Evolutionary conservation across 2,329 filamentous ascomycete genomes (phyloP).

Genomic region (Coniella vitis): DNA sequence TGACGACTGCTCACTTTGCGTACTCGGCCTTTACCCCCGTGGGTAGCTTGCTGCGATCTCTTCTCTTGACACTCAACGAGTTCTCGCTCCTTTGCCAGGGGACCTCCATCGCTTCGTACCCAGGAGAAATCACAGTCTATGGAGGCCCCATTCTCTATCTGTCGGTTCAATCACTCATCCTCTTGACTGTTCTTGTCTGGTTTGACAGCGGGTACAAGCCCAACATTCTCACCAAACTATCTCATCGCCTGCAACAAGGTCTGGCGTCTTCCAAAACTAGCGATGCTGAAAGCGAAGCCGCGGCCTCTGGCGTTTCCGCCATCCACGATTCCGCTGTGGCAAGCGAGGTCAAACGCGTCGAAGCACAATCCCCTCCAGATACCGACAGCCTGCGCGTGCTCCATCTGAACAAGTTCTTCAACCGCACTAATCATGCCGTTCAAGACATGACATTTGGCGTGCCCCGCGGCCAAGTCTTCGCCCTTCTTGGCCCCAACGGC

Average conservation of each 20-base stretch:
- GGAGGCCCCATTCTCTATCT: slow-evolving; percentile 83
- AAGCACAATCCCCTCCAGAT: slow-evolving; percentile 35
- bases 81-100: slow-evolving; percentile 74
- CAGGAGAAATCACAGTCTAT: slow-evolving; percentile 65
- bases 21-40: slow-evolving; percentile 70
- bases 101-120: slow-evolving; percentile 56
- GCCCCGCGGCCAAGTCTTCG: slow-evolving; percentile 74
- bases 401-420: slow-evolving; percentile 75
- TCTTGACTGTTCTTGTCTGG: slow-evolving; percentile 71
- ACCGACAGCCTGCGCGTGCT: slow-evolving; percentile 69
- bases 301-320: background rate
- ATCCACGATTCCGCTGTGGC: slow-evolving; percentile 53
- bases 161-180: slow-evolving; percentile 61
- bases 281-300: slow-evolving; percentile 10
- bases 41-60: slow-evolving; percentile 63
- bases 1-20: slow-evolving; percentile 68
- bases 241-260: slow-evolving; percentile 27
- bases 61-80: slow-evolving; percentile 74
- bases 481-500: slow-evolving; percentile 82
- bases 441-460: slow-evolving; percentile 84
- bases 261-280: slow-evolving; percentile 17
- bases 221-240: slow-evolving; percentile 39
- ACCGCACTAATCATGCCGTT: slow-evolving; percentile 41
- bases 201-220: slow-evolving; percentile 68
- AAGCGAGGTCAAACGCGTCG: slow-evolving; percentile 58